A percentile compares a stretch with the other conserved stretches of the same genome.
Conservation (phyloP, 2,329 filamentous ascomycete species). For the Ceratocystis eucalypticola region DNA sequence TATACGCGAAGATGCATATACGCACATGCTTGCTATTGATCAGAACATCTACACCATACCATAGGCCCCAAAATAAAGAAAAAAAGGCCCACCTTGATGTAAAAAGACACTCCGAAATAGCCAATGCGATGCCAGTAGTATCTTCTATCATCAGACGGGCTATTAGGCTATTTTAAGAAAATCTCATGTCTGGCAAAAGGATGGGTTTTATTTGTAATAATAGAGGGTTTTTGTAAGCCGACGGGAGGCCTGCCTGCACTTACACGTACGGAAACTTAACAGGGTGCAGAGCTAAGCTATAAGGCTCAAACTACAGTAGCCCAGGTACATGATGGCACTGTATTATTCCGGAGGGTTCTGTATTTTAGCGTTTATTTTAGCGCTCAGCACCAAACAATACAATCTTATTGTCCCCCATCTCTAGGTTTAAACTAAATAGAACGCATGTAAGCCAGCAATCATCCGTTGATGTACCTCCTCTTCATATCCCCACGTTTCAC, state of each 20-base stretch:
- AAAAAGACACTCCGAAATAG: background rate
- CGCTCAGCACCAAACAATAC: background rate
- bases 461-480: background rate
- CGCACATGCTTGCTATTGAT: background rate
- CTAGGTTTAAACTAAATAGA: no score
- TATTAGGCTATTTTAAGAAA: background rate
- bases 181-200: background rate
- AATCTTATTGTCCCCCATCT: background rate
- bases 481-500: background rate
- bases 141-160: background rate
- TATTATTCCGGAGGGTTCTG: background rate
- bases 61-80: no score
- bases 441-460: background rate
- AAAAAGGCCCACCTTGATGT: no score
- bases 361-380: background rate
- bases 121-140: background rate
- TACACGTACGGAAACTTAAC: background rate
- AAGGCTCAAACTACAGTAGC: background rate
- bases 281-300: background rate
- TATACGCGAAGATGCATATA: background rate
- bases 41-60: no score
- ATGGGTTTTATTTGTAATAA: no score
- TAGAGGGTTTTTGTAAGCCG: background rate
- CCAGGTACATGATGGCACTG: background rate
- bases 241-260: background rate